phyloP scores from a whole-genome alignment of 768 basidiomycete species.

The Rhodotorula taiwanensis region DNA sequence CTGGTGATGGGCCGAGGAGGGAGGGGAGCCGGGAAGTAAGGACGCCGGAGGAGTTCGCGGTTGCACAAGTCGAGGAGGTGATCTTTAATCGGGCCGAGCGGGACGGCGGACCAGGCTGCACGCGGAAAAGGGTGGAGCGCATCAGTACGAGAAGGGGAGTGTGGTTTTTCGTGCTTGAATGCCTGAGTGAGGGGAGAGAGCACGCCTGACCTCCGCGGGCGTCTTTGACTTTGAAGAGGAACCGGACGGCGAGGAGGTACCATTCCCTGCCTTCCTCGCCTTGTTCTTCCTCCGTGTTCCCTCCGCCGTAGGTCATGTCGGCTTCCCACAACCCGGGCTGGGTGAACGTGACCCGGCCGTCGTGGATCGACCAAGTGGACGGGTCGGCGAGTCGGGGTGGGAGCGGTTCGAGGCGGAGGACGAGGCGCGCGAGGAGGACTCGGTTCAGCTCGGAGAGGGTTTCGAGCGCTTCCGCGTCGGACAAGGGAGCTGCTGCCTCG shows the following conservation, averaged over 20 bases:
- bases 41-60: constrained; percentile 27
- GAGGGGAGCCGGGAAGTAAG: not conserved
- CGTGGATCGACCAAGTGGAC: constrained; percentile 55
- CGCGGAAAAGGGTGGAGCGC: not conserved
- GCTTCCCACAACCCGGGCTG: constrained; percentile 67
- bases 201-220: constrained; percentile 39
- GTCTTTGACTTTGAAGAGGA: constrained; percentile 57
- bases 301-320: constrained; percentile 64
- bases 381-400: constrained; percentile 65
- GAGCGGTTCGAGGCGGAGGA: constrained; percentile 63
- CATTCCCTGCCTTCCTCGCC: constrained; percentile 59
- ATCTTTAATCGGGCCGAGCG: constrained; percentile 35
- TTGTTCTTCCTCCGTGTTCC: not conserved
- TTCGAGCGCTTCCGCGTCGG: constrained; percentile 57
- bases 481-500: not conserved
- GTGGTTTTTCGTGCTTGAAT: no score
- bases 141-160: not conserved
- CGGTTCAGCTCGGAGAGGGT: constrained; percentile 68
- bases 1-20: not conserved
- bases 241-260: constrained; percentile 49
- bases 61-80: constrained; percentile 38
- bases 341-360: constrained; percentile 71
- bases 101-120: constrained; percentile 22
- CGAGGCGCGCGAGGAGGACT: constrained; percentile 68
- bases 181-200: no score